phyloP scores from a whole-genome alignment of 2,329 filamentous ascomycete genomes.

The Thielaviopsis populi region DNA sequence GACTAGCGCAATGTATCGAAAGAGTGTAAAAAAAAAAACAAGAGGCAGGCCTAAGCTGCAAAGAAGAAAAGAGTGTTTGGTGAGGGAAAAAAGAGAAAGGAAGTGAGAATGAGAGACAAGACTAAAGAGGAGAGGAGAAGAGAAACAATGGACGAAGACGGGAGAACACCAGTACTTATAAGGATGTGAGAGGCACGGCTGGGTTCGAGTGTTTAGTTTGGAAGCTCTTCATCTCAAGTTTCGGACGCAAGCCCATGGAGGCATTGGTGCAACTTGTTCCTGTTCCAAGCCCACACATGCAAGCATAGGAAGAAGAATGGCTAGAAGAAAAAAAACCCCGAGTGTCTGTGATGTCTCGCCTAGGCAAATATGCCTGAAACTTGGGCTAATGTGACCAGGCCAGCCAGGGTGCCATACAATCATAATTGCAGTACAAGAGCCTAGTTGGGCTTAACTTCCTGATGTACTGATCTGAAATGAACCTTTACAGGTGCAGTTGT shows the following conservation, averaged over 20 bases:
- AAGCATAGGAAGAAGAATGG: background rate
- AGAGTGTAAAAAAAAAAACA: background rate
- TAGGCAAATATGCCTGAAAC: background rate
- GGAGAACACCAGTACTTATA: background rate
- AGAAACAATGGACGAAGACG: background rate
- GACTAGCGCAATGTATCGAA: slow-evolving; percentile 5
- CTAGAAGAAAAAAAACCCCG: background rate
- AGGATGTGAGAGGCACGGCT: background rate
- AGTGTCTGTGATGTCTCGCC: background rate
- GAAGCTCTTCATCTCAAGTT: background rate
- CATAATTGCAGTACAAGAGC: too few relatives aligned
- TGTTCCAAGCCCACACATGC: background rate
- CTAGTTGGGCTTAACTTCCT: too few relatives aligned
- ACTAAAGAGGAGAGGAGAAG: background rate
- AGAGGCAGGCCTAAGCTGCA: slow-evolving; percentile 6
- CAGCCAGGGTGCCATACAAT: too few relatives aligned
- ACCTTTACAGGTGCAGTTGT: background rate
- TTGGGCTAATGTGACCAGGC: background rate
- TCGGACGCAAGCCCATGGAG: background rate
- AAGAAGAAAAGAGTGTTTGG: background rate
- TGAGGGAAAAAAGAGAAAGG: background rate
- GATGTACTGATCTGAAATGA: too few relatives aligned
- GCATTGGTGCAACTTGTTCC: background rate
- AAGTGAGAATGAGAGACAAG: slow-evolving; percentile 7
- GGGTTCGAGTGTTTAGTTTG: background rate